Evolutionary conservation across 805 yeast species (phyloP), one percentile per base, ranked within the genome.

Genomic region (Suhomyces sp.): DNA sequence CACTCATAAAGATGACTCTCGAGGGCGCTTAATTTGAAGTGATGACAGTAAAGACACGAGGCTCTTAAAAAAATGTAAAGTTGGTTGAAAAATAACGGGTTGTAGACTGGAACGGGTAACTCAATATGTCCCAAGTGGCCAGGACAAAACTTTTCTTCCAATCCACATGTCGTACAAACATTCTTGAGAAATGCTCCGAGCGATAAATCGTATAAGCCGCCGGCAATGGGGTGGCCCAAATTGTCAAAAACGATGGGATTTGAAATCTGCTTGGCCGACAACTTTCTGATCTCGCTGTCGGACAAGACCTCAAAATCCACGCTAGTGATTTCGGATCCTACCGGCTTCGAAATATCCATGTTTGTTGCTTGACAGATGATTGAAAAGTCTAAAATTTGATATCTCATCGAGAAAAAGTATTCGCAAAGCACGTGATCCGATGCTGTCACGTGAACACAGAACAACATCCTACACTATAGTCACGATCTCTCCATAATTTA

Each of bases 111-210:
- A 41, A 91, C 86, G 5, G 99, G 99, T 57, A 94, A 79, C 68
- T 93, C 97, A 57, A 94, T 91, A 69, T 94, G 99, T 55, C 99
- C 99, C 69, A 91, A 90, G 69, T 94, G 99, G 45, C 99, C 99
- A 3, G 97, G 97, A 75, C 99, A 94, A 61, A 83, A 85, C 65
- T 87, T 84, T 60, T 93, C 97, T 67, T 92, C 97, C 56, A 93
- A 77, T 17, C 98, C 97, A 81, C 99, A 94, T 1, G 98, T 93
- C 20, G 94, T 80, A 81, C 99, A 91, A 47, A 88, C 78, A 67
- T 93, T 89, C 64, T 86, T 81, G 56, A 90, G 76, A 64, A 91
- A 94, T 0, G 99, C 98, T 58, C 99, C 99, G 40, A 94, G 75
- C n/a, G 97, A 84, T 55, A 93, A 79, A 71, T 94, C 99, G 64